These are phyloP conservation scores for Spinellus fusiger DNA, from an alignment of 192 early-diverging fungal genomes.

Conservation along the genomic window DNA sequence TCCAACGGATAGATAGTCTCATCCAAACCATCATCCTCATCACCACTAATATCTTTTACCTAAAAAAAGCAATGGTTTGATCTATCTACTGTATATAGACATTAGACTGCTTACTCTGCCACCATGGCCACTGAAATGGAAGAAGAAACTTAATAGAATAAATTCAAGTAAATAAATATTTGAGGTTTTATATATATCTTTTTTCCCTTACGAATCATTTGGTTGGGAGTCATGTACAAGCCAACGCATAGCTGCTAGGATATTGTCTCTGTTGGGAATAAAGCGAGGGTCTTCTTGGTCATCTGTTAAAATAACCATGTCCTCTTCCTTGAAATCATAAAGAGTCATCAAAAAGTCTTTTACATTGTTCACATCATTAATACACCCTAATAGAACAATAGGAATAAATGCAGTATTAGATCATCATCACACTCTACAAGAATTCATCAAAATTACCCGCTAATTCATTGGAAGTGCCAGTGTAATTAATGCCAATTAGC, in stretches of 20 bases:
- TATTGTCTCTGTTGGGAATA: conserved; percentile 67
- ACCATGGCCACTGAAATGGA: conserved; percentile 79
- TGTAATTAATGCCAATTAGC: conserved; percentile 91
- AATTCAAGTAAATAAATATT: background rate
- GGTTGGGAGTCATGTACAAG: conserved; percentile 64
- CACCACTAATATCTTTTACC: conserved; percentile 50
- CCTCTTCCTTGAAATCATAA: conserved; percentile 55
- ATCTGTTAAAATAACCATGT: conserved; percentile 73
- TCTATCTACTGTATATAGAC: no score
- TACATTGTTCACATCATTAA: conserved; percentile 76
- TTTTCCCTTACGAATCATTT: conserved; percentile 56
- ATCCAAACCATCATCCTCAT: conserved; percentile 76
- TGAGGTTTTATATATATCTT: background rate
- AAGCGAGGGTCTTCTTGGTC: conserved; percentile 56
- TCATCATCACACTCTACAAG: background rate
- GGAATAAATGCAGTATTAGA: background rate
- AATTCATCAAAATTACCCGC: conserved; percentile 20
- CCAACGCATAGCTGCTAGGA: conserved; percentile 71
- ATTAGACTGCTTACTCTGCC: conserved; percentile 28
- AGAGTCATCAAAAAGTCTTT: conserved; percentile 59
- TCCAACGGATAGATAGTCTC: conserved; percentile 72
- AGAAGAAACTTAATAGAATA: conserved; percentile 53
- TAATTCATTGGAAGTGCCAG: conserved; percentile 52
- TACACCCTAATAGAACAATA: conserved; percentile 52
- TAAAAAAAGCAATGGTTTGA: conserved; percentile 14